Conservation (phyloP, 2,329 filamentous ascomycete species). For the Alternaria sp. region DNA sequence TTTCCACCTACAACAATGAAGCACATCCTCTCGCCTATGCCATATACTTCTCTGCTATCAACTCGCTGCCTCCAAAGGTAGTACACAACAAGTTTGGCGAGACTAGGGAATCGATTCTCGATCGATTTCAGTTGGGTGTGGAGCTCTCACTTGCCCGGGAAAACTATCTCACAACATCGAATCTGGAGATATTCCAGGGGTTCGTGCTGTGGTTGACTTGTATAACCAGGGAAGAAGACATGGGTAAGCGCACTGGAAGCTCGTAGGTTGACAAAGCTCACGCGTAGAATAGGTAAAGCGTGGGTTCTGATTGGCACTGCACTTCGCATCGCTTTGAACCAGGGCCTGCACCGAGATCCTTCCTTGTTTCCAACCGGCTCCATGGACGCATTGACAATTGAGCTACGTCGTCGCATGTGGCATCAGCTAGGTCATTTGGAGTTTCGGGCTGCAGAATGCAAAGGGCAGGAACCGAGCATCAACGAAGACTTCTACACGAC, state of each 20-base stretch:
- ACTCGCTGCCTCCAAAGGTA: conserved; percentile 43
- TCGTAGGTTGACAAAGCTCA: conserved; percentile 16
- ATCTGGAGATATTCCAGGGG: conserved; percentile 49
- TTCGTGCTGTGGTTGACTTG: conserved; percentile 52
- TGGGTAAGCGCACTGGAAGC: conserved; percentile 36
- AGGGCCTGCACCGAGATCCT: conserved; percentile 52
- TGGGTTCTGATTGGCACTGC: conserved; percentile 52
- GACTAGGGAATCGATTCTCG: conserved; percentile 44
- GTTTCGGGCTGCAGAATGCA: conserved; percentile 51
- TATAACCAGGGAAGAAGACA: conserved; percentile 51
- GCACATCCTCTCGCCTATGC: conserved; percentile 48
- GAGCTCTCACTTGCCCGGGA: conserved; percentile 49
- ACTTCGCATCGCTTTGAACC: conserved; percentile 49
- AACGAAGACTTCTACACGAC: conserved; percentile 52
- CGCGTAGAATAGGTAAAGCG: conserved; percentile 40
- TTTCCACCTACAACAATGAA: conserved; percentile 40
- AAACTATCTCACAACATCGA: conserved; percentile 51
- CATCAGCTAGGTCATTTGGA: conserved; percentile 52
- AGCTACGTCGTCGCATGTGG: conserved; percentile 50
- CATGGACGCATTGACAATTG: conserved; percentile 51
- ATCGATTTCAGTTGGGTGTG: conserved; percentile 46
- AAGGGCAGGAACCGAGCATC: conserved; percentile 51
- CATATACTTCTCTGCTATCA: conserved; percentile 50
- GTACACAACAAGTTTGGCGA: conserved; percentile 45
- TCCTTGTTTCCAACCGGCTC: conserved; percentile 49